Percentiles rank a stretch among this genome's conserved stretches.
Evolutionary conservation across 192 early-diverging fungal species (phyloP).

Genomic region (Coemansia sp.): DNA sequence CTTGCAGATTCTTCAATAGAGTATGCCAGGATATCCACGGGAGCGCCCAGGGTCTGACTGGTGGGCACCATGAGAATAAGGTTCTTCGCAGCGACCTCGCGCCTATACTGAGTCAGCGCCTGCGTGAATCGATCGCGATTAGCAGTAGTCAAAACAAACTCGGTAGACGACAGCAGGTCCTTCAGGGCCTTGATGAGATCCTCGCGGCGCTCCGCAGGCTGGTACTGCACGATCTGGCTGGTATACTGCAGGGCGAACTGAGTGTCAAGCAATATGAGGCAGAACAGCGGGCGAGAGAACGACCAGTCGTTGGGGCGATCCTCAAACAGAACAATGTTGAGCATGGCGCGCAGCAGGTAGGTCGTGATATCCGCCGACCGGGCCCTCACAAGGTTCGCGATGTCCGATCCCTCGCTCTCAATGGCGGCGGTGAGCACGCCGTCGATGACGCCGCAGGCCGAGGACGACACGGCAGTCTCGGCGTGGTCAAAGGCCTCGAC

Average conservation of each 20-base stretch:
- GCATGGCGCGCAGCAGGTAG: conserved; percentile 66
- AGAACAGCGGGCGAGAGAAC: conserved; percentile 79
- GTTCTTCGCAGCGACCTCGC: conserved; percentile 49
- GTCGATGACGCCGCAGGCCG: conserved; percentile 75
- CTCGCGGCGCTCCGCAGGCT: conserved; percentile 48
- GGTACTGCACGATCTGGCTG: conserved; percentile 51
- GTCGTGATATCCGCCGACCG: conserved; percentile 64
- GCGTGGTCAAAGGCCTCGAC: conserved; percentile 71
- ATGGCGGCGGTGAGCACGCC: conserved; percentile 71
- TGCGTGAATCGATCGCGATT: conserved; percentile 55
- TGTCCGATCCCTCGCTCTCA: conserved; percentile 36
- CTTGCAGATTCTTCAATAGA: neutral
- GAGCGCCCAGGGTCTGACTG: conserved; percentile 49
- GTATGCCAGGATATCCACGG: conserved; percentile 41
- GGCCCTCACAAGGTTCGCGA: conserved; percentile 27
- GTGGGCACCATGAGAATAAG: conserved; percentile 57
- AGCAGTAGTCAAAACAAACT: conserved; percentile 31
- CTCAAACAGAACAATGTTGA: conserved; percentile 82
- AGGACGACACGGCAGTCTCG: conserved; percentile 62
- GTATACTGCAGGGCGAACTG: conserved; percentile 59
- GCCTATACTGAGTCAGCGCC: conserved; percentile 48
- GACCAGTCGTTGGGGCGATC: conserved; percentile 83
- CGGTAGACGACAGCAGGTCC: conserved; percentile 41
- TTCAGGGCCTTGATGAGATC: conserved; percentile 48
- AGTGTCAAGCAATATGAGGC: conserved; percentile 75